These are phyloP conservation scores for Ceriops tagal DNA, from an alignment of 345 rosid genomes.

Conservation along the genomic window DNA sequence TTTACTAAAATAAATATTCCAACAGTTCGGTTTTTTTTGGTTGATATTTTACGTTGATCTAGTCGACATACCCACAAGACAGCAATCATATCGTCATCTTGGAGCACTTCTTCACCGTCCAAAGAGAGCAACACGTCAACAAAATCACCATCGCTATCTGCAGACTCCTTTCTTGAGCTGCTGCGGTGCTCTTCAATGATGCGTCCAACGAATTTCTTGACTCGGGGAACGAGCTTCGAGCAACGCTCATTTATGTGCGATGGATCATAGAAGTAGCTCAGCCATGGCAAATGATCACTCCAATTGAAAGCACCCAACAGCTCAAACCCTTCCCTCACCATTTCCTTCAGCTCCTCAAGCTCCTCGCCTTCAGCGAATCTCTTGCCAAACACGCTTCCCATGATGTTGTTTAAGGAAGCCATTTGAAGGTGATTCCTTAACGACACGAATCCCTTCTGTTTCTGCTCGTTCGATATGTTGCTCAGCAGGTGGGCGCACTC, in stretches of 20 bases:
- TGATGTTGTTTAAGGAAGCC: no score
- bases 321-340: constrained; percentile 84
- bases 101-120: constrained; percentile 69
- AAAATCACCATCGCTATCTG: constrained; percentile 43
- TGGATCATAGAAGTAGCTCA: constrained; percentile 57
- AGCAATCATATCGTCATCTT: constrained; percentile 82
- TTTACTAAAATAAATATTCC: no score
- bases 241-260: constrained; percentile 54
- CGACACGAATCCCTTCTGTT: no score
- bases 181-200: constrained; percentile 41
- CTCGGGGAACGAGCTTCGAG: constrained; percentile 65
- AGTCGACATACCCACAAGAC: constrained; percentile 26
- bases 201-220: constrained; percentile 43
- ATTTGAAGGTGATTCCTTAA: no score
- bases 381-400: no score
- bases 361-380: constrained; percentile 10
- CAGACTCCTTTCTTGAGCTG: constrained; percentile 16
- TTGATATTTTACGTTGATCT: no score
- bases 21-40: no score
- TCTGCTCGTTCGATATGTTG: no score
- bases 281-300: constrained; percentile 73
- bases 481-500: no score
- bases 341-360: constrained; percentile 44
- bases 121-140: constrained; percentile 74
- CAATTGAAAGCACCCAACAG: constrained; percentile 79